These are phyloP conservation scores for Penicillium crystallinum DNA, from an alignment of 495 filamentous ascomycete species.

Conservation along the genomic window DNA sequence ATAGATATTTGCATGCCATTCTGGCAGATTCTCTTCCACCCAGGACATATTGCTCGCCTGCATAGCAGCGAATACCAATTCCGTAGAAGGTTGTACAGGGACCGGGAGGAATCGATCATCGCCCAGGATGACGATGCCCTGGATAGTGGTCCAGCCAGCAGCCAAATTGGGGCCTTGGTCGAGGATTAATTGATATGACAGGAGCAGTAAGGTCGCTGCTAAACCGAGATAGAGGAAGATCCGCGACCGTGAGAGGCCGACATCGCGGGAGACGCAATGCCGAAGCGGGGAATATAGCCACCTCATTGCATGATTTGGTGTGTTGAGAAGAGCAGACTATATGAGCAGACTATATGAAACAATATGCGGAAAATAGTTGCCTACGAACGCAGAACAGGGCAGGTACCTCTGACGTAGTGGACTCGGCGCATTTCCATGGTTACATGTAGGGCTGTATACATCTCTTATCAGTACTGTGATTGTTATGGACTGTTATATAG, in stretches of 20 bases:
- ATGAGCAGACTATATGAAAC: no score
- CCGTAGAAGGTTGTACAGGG: not conserved
- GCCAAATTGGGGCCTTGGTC: conserved; percentile 5
- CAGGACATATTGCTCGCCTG: conserved; percentile 24
- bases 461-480: no score
- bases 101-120: not conserved
- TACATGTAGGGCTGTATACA: no score
- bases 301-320: conserved; percentile 8
- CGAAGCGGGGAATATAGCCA: not conserved
- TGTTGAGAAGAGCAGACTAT: no score
- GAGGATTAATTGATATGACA: conserved; percentile 23
- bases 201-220: conserved; percentile 11
- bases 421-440: conserved; percentile 2
- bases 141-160: not conserved
- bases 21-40: conserved; percentile 26
- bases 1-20: conserved; percentile 45
- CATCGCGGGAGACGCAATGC: not conserved
- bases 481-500: no score
- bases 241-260: conserved; percentile 5
- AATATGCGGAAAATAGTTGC: not conserved
- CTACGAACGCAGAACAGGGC: not conserved
- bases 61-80: conserved; percentile 27
- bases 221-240: conserved; percentile 16
- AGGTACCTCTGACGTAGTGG: conserved; percentile 2
- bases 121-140: not conserved